These are phyloP conservation scores for Dentipellis fragilis DNA, from an alignment of 768 basidiomycete species.

Conservation along the genomic window DNA sequence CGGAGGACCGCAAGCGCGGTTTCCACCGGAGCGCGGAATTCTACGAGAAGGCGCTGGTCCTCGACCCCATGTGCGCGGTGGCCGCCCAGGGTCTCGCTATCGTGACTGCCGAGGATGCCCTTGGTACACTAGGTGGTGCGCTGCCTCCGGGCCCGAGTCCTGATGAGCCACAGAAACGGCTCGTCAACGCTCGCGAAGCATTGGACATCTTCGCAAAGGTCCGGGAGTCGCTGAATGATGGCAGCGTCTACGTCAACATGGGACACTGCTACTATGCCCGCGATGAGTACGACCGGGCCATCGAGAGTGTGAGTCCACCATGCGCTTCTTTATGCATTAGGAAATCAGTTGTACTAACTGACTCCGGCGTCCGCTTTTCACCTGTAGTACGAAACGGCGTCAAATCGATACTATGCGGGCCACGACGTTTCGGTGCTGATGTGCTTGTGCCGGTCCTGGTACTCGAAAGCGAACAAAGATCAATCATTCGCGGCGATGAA, in stretches of 20 bases:
- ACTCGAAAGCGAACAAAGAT: constrained; percentile 86
- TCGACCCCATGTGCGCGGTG: constrained; percentile 81
- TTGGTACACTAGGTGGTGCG: constrained; percentile 56
- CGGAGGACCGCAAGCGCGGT: constrained; percentile 64
- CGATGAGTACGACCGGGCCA: constrained; percentile 92
- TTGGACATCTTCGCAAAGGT: constrained; percentile 86
- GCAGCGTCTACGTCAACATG: constrained; percentile 91
- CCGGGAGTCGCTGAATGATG: constrained; percentile 72
- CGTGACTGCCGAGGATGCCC: constrained; percentile 82
- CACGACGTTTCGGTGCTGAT: constrained; percentile 69
- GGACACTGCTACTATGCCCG: constrained; percentile 90
- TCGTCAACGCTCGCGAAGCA: constrained; percentile 77
- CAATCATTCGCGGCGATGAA: constrained; percentile 75
- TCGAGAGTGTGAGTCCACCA: constrained; percentile 65
- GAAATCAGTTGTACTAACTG: neutral
- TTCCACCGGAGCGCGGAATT: constrained; percentile 84
- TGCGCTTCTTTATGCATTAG: constrained; percentile 19
- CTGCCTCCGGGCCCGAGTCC: constrained; percentile 31
- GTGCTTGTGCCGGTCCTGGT: constrained; percentile 89
- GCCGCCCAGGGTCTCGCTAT: constrained; percentile 96
- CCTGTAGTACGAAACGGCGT: constrained; percentile 83
- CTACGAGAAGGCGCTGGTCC: constrained; percentile 80
- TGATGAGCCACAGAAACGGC: constrained; percentile 58
- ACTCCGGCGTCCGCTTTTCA: neutral
- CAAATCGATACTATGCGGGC: constrained; percentile 61